Evolutionary conservation across 352 stramenopile genomes (phyloP).

Genomic region (Pythium rhizo-oryzae): DNA sequence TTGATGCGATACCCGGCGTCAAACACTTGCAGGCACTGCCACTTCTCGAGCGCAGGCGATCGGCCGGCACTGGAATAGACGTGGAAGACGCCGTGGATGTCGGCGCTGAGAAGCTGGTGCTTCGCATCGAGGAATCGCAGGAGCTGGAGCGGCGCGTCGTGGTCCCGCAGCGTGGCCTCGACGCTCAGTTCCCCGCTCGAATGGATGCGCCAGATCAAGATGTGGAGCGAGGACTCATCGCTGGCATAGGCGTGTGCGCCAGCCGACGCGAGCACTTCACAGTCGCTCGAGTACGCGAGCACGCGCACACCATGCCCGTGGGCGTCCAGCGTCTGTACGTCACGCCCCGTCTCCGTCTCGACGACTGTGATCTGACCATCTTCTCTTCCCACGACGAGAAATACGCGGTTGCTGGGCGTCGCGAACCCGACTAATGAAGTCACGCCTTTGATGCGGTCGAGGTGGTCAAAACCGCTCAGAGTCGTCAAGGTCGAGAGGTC

Average conservation of each 20-base stretch:
- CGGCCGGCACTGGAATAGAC: constrained; percentile 2
- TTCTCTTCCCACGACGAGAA: constrained; percentile 52
- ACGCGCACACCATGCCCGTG: constrained; percentile 61
- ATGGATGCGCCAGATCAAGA: constrained; percentile 37
- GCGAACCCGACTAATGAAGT: constrained; percentile 47
- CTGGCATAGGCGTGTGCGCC: constrained; percentile 57
- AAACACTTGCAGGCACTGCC: constrained; percentile 25
- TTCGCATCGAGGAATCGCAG: constrained; percentile 59
- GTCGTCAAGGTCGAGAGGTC: constrained; percentile 34
- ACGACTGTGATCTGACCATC: constrained; percentile 60
- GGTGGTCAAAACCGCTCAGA: constrained; percentile 27
- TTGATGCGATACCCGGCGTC: constrained; percentile 1
- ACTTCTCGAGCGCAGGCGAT: constrained; percentile 8
- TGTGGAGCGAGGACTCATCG: constrained; percentile 65
- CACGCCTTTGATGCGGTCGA: constrained; percentile 57
- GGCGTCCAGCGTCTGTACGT: constrained; percentile 54
- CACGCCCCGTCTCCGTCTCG: constrained; percentile 49
- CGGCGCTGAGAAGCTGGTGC: constrained; percentile 57
- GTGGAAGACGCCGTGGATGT: constrained; percentile 48
- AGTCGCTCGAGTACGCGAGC: constrained; percentile 47
- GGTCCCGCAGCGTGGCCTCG: constrained; percentile 25
- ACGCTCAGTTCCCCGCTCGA: constrained; percentile 14
- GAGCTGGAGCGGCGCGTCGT: constrained; percentile 29
- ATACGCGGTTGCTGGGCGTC: constrained; percentile 51
- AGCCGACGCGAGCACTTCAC: constrained; percentile 58